Evolutionary conservation across 495 filamentous ascomycete species (phyloP), one percentile per base, ranked within the genome.

Genomic region (Penicillium bialowiezense): DNA sequence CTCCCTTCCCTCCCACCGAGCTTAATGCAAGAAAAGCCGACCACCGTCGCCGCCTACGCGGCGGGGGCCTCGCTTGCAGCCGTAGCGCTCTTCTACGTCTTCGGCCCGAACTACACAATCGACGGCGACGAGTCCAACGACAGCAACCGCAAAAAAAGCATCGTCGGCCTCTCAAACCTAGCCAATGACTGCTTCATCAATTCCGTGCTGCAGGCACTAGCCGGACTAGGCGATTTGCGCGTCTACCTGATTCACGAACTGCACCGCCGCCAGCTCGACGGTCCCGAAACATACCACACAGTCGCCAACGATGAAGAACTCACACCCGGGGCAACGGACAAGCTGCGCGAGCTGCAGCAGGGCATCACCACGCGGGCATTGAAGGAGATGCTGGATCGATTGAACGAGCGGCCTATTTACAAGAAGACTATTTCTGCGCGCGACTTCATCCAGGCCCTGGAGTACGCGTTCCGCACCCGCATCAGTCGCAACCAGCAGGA

Each of bases 181-280:
- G 95, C 91, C 49, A 97, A 97, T 73, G 95, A 99, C 68, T 99
- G 93, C 74, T 99, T 97, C 73, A 97, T 99, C 73, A 99, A 99
- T 68, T 96, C 91, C 18, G 87, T 95, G 18, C 79, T 97, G 28
- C 93, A 99, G 70, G 90, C 89, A 0, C 76, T 99, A 15, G 92
- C 95, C n/a, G 93, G 93, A 1, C 76, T 97, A n/a, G 87, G 85
- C 3, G 90, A 97, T 56, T 77, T 99, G 54, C 86, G 95, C 20
- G 67, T 90, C 28, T 97, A 96, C 61, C 72, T 97, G 46, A 97
- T 96, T 55, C 78, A 90, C 33, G 91, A 95, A 66, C 81, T 84
- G 21, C 89, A 95, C 64, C 81, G 91, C 50, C 83, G 91, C 48
- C 79, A 80, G 21, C 73, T 95, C 41, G 89, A 91, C 58, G 89